Conservation (phyloP, 306 rosid genomes). For the Pterocarpus macrocarpus region DNA sequence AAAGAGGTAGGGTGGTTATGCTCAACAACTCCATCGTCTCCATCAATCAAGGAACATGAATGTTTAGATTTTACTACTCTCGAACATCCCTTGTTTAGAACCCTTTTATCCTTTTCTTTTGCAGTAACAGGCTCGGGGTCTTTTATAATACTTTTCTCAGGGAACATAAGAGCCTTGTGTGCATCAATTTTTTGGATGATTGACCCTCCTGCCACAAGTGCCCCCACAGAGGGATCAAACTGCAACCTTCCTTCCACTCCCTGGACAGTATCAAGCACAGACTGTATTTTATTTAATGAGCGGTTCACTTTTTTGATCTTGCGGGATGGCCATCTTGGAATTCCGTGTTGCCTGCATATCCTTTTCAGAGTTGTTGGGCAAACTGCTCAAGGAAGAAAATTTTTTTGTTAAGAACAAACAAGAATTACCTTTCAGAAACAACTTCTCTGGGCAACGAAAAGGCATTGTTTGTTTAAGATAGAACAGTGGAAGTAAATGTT, state of each 20-base stretch:
- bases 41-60: constrained; percentile 59
- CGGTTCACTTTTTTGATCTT: constrained; percentile 88
- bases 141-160: constrained; percentile 53
- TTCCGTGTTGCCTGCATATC: constrained; percentile 95
- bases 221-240: constrained; percentile 73
- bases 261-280: constrained; percentile 79
- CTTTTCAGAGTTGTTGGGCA: constrained; percentile 95
- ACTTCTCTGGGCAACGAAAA: constrained; percentile 16
- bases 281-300: constrained; percentile 79
- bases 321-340: constrained; percentile 94
- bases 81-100: constrained; percentile 40
- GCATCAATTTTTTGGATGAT: constrained; percentile 57
- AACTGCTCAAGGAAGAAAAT: constrained; percentile 60
- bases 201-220: constrained; percentile 67
- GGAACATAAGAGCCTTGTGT: constrained; percentile 44
- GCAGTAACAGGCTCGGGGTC: constrained; percentile 41
- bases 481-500: neutral
- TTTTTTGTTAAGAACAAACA: constrained; percentile 37
- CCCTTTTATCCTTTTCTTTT: constrained; percentile 38
- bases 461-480: constrained; percentile 33
- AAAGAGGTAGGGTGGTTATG: constrained; percentile 62
- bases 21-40: constrained; percentile 55
- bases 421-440: constrained; percentile 37
- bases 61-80: constrained; percentile 45
- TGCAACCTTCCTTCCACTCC: constrained; percentile 82